Evolutionary conservation across 2,329 filamentous ascomycete species (phyloP), one percentile per base, ranked within the genome.

Genomic region (Botrytis hyacinthi): DNA sequence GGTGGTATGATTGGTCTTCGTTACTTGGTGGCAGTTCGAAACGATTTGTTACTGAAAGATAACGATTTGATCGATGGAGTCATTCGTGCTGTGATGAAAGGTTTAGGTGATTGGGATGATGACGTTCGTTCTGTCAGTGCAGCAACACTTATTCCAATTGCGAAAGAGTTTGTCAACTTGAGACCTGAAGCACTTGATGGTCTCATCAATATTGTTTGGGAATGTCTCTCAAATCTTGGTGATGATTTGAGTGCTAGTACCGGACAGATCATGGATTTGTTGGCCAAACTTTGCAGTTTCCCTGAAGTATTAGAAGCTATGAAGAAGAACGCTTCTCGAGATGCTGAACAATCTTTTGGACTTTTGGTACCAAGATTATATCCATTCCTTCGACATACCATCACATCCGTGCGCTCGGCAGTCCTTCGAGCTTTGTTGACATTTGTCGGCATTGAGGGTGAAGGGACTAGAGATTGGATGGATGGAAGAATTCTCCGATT

Each of bases 221-320:
- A 97, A 80, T 98, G 96, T 84, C 86, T 99, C 37, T 97, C 95
- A 5, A 97, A 97, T 81, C 86, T 99, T n/a, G 95, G 95, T 76
- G 96, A 99, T 81, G 96, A 99, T 80, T 87, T 99, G 29, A 98
- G 95, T 81, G 96, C 96, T 6, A 98, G 96, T 81, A 99, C 97
- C 16, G 96, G 96, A 66, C 97, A 94, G 73, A 97, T 99, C 72
- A 99, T 99, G 97, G 97, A 99, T 82, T 88, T 99, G 59, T 87
- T 99, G 29, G 96, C 97, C 22, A 98, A 96, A 74, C 89, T 99
- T 2, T 99, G 96, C 84, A 92, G 94, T 76, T 99, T 98, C 84
- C 93, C 93, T 0, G 90, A 97, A 83, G 95, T 98, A 12, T 84
- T 99, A 46, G 90, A 95, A 75, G 93, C 95, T 22, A 99, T 99